These are phyloP conservation scores for Vanderwaltozyma polyspora DNA, from an alignment of 805 yeast species.

Conservation along the genomic window DNA sequence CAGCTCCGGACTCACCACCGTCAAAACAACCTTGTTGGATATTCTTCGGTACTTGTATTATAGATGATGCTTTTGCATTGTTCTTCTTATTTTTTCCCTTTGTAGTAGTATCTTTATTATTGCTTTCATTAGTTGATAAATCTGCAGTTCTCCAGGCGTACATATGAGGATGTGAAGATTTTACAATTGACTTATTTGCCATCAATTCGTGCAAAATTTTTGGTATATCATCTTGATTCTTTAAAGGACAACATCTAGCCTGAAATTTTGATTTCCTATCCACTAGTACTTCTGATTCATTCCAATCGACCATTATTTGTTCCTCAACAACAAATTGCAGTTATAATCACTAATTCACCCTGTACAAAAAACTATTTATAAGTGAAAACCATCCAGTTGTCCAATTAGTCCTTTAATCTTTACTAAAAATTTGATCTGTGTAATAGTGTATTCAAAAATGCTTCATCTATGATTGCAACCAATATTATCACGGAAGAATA, in stretches of 20 bases:
- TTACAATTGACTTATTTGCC: conserved; percentile 37
- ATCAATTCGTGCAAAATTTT: conserved; percentile 33
- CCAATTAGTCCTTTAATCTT: too few relatives aligned
- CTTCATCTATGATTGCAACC: too few relatives aligned
- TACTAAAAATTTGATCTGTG: too few relatives aligned
- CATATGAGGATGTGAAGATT: conserved; percentile 64
- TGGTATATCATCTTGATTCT: conserved; percentile 33
- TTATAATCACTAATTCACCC: neutral
- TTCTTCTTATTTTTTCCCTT: conserved; percentile 6
- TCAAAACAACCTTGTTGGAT: conserved; percentile 52
- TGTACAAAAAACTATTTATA: neutral
- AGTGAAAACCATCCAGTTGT: neutral
- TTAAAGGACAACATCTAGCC: conserved; percentile 42
- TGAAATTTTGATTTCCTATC: conserved; percentile 58
- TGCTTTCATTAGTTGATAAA: neutral
- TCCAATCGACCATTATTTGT: conserved; percentile 26
- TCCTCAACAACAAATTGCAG: neutral
- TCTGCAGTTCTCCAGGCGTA: conserved; percentile 57
- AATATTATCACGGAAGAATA: too few relatives aligned
- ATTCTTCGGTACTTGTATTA: conserved; percentile 2
- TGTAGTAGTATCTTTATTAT: conserved; percentile 2
- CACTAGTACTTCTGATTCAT: conserved; percentile 28
- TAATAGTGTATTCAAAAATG: too few relatives aligned
- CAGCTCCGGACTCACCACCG: conserved; percentile 70
- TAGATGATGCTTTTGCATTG: neutral